Evolutionary conservation across 2,329 filamentous ascomycete species (phyloP), one percentile per base, ranked within the genome.

Genomic region (Aureobasidium musti): DNA sequence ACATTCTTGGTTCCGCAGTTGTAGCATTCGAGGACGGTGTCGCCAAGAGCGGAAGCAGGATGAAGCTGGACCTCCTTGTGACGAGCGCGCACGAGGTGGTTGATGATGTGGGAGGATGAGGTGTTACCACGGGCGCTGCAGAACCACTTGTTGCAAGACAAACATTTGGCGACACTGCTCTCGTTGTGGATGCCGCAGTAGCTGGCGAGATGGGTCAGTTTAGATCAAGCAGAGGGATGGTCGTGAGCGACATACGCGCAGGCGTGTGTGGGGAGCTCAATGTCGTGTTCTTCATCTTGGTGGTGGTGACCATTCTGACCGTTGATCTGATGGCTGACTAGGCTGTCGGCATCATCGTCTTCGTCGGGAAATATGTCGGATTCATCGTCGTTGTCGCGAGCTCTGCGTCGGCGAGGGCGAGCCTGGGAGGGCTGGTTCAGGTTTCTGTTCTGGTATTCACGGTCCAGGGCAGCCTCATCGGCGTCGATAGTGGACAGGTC

Each of bases 1-100:
- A 97, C 94, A 77, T 99, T 99, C 81, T 97, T 98, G n/a, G 92
- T 97, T 54, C 94, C 95, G 78, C 95, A 99, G 80, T 97, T 98
- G 82, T 99, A 99, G 81, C 95, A 99, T 82, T 99, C 95, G 69
- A 99, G 86, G 43, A 96, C 91, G 0, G 95, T 99, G 76, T 99
- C 96, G 70, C 95, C 95, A 13, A 99, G 87, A 8, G 92, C 89
- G 21, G 95, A 98, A 72, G 89, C 88, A 8, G 95, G 94, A 77
- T 99, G 95, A 65, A 99, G 87, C 78, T 97, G 94, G 63, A 99
- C 95, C 81, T 99, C 96, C 83, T 98, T 99, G 82, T 99, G 95
- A 70, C 95, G 90, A 70, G 96, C 94, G 74, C 96, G 91, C 68
- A 99, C 95, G 39, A 99, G 87, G 76, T 99, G 95, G 78, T 98